Evolutionary conservation across 1,284 basidiomycete genomes (phyloP), one percentile per base, ranked within the genome.

Genomic region (Cryptococcus wingfieldii): DNA sequence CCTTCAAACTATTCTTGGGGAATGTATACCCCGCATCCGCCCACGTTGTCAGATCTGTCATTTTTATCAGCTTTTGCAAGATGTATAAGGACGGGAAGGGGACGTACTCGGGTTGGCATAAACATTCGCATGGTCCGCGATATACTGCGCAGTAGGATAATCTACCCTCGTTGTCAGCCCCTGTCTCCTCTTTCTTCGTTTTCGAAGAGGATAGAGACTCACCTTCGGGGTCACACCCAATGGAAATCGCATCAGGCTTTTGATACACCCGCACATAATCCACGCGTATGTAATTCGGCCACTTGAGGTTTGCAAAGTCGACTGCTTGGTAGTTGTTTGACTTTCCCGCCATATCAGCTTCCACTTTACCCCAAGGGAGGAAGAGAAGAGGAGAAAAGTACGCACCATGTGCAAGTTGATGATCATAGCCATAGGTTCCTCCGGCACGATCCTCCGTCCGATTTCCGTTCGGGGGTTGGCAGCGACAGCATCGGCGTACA

Each of bases 361-460:
- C 34, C 52, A 51, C 4, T 47, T 47, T 12, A 47, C 39, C 27
- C 5, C 39, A 38, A 25, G 37, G 23, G 16, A 31, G 27, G 23
- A 14, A 9, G 16, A 23, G 7, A 16, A 9, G 16, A 16, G 28
- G 46, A 23, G 14, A 10, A 10, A 34, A 3, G 31, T 6, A 34
- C 31, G 31, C 10, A 78, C 81, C 50, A 23, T 23, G 23, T 23
- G 23, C 23, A 23, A 23, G 3, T 23, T 23, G 23, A 23, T 23
- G 61, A 86, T 79, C 76, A 83, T 45, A 16, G 70, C 63, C 76
- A 78, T 85, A 2, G 88, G 88, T 67, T 90, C 89, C 68, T 91
- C 88, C 8, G 88, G 79, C 50, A 93, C 83, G 43, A 90, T 67
- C 52, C 90, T 79, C 55, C 83, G 82, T 1, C 79, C 78, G 18